These are phyloP conservation scores for Colletotrichum simmondsii DNA, from an alignment of 2,329 filamentous ascomycete species.

Conservation along the genomic window DNA sequence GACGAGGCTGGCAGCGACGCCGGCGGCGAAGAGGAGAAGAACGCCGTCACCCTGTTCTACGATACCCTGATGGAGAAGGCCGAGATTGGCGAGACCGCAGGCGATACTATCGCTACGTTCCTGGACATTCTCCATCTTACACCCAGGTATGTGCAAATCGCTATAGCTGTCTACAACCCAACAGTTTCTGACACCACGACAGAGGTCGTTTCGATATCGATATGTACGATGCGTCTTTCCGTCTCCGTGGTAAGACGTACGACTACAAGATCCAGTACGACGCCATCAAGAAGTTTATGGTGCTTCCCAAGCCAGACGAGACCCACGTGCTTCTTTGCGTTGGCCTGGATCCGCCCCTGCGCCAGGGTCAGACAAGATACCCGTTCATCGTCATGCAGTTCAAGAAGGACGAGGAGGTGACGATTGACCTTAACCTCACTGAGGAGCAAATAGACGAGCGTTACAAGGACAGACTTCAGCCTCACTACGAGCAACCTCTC, in stretches of 20 bases:
- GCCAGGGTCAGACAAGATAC: slow-evolving; percentile 97
- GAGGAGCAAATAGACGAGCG: slow-evolving; percentile 85
- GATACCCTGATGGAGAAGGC: slow-evolving; percentile 98
- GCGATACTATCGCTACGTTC: slow-evolving; percentile 97
- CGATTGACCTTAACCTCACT: slow-evolving; percentile 94
- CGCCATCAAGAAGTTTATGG: slow-evolving; percentile 98
- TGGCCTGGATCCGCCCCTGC: slow-evolving; percentile 91
- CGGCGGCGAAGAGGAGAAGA: slow-evolving; percentile 81
- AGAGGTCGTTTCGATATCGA: slow-evolving; percentile 99
- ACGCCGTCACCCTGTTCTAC: slow-evolving; percentile 96
- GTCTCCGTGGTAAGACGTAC: slow-evolving; percentile 97
- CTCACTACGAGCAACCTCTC: slow-evolving; percentile 93
- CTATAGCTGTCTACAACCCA: background rate
- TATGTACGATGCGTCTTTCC: slow-evolving; percentile 98
- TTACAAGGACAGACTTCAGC: slow-evolving; percentile 89
- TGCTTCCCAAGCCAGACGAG: slow-evolving; percentile 98
- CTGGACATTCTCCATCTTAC: slow-evolving; percentile 96
- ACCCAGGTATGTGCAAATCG: slow-evolving; percentile 71
- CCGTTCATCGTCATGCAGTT: slow-evolving; percentile 99
- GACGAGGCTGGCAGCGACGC: slow-evolving; percentile 77
- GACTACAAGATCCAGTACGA: slow-evolving; percentile 99
- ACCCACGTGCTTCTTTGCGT: slow-evolving; percentile 95
- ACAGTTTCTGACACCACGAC: slow-evolving; percentile 41
- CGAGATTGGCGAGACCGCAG: slow-evolving; percentile 98
- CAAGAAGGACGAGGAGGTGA: slow-evolving; percentile 97